A percentile compares a stretch with the other conserved stretches of the same genome.
These are phyloP conservation scores for Cafeteria roenbergensis DNA, from an alignment of 108 stramenopile genomes.

Conservation along the genomic window DNA sequence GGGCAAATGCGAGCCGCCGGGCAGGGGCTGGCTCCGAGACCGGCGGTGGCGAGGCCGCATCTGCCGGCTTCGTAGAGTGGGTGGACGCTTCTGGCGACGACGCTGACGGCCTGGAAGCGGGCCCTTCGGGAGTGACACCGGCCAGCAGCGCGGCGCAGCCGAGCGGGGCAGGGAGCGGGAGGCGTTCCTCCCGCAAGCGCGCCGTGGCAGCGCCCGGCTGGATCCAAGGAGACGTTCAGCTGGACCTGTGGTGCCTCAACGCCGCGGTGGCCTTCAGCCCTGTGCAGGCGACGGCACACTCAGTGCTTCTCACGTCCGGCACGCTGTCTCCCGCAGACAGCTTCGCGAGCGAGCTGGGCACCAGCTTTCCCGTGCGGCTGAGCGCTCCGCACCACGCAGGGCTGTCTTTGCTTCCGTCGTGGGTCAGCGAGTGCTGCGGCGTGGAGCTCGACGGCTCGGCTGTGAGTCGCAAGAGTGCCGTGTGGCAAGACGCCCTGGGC, in stretches of 20 bases:
- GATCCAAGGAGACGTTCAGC: no score
- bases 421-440: neutral
- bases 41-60: no score
- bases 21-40: no score
- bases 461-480: neutral
- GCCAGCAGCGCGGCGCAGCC: no score
- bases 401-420: neutral
- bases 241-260: neutral
- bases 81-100: no score
- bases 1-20: no score
- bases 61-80: no score
- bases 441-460: neutral
- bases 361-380: neutral
- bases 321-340: slow-evolving; percentile 1
- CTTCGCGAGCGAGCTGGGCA: slow-evolving; percentile 2
- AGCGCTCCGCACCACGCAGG: neutral
- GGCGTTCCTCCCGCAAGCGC: no score
- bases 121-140: no score
- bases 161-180: no score
- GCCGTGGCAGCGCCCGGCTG: no score
- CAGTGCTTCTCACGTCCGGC: slow-evolving; percentile 4
- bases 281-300: neutral
- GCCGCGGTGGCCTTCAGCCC: neutral
- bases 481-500: neutral
- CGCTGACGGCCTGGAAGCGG: no score